phyloP scores from a whole-genome alignment of 2,329 filamentous ascomycete genomes.

The Hymenoscyphus linearis region DNA sequence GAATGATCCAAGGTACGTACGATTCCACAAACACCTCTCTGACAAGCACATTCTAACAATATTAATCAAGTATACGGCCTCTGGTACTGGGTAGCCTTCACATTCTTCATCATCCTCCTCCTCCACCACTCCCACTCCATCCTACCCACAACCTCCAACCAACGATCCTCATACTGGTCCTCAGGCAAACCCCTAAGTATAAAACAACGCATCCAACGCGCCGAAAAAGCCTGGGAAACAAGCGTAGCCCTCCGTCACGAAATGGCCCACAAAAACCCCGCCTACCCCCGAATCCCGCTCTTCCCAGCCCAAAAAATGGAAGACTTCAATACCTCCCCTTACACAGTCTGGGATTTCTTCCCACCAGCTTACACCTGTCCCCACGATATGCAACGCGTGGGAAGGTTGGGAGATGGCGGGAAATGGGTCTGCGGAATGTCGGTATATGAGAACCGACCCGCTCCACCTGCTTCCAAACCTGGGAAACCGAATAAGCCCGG shows the following conservation, averaged over 20 bases:
- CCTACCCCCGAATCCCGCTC: conserved; percentile 21
- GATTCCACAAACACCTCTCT: neutral
- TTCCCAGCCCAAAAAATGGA: conserved; percentile 22
- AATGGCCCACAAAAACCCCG: conserved; percentile 20
- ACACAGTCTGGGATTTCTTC: conserved; percentile 38
- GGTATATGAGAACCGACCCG: conserved; percentile 29
- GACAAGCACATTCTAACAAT: neutral
- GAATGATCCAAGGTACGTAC: conserved; percentile 22
- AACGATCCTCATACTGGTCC: no score
- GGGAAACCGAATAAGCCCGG: neutral
- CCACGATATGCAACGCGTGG: conserved; percentile 37
- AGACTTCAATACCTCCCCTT: conserved; percentile 28
- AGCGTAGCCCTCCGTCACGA: conserved; percentile 23
- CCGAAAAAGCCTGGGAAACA: conserved; percentile 22
- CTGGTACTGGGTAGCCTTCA: conserved; percentile 27
- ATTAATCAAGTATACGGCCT: conserved; percentile 20
- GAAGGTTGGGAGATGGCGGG: conserved; percentile 37
- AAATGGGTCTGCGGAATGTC: conserved; percentile 41
- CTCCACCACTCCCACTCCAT: conserved; percentile 16
- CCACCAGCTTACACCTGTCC: conserved; percentile 38
- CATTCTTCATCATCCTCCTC: conserved; percentile 24
- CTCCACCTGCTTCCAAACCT: conserved; percentile 14
- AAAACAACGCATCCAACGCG: conserved; percentile 22
- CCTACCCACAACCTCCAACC: neutral
- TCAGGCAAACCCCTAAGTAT: conserved; percentile 12